Evolutionary conservation across 192 early-diverging fungal species (phyloP).

Genomic region (Chytriomyces sp.): DNA sequence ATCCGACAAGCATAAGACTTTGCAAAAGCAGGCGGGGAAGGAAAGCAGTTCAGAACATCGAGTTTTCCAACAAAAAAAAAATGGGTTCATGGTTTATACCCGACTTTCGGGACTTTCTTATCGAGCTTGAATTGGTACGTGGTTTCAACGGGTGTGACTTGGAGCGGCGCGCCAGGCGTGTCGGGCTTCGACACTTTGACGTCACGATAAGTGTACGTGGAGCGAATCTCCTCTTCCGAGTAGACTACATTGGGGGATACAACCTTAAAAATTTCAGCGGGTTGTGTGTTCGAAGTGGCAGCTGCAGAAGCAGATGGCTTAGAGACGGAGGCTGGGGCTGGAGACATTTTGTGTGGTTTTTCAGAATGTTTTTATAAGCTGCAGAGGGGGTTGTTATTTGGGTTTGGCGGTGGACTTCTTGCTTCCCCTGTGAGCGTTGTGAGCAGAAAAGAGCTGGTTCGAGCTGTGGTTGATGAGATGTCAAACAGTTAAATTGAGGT

Average conservation of each 20-base stretch:
- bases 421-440: constrained; percentile 81
- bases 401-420: constrained; percentile 74
- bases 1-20: constrained; percentile 98
- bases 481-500: no score
- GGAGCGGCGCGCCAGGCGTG: constrained; percentile 44
- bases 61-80: constrained; percentile 1
- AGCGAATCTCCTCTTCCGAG: constrained; percentile 75
- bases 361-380: constrained; percentile 38
- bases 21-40: neutral
- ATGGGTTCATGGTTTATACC: constrained; percentile 55
- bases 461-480: constrained; percentile 54
- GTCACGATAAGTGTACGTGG: constrained; percentile 90
- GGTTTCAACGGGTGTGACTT: constrained; percentile 83
- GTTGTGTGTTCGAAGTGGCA: neutral
- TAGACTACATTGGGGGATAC: constrained; percentile 89
- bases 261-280: constrained; percentile 71
- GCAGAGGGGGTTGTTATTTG: constrained; percentile 48
- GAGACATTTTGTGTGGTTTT: constrained; percentile 31
- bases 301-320: neutral
- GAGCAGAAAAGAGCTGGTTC: constrained; percentile 78
- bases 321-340: constrained; percentile 18
- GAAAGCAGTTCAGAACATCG: neutral
- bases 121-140: constrained; percentile 90
- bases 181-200: constrained; percentile 69
- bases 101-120: constrained; percentile 78